Percentiles rank a stretch among this genome's conserved stretches.
phyloP scores from a whole-genome alignment of 2,329 filamentous ascomycete genomes.

The Aspergillus ruber region DNA sequence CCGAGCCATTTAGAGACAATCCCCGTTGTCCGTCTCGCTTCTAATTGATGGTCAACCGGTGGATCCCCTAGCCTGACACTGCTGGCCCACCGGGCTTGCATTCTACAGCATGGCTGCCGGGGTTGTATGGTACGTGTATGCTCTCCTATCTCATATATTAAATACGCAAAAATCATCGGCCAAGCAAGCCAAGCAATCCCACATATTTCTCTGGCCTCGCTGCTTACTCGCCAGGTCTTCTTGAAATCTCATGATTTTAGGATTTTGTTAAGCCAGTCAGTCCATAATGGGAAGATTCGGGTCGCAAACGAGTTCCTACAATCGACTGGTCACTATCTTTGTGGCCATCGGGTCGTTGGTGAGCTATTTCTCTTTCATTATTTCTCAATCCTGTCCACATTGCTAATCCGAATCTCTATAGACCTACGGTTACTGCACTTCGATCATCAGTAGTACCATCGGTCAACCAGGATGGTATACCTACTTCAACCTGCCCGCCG shows the following conservation, averaged over 20 bases:
- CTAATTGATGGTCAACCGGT: too few relatives aligned
- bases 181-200: neutral
- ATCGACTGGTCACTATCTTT: slow-evolving; percentile 33
- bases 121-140: neutral
- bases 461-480: slow-evolving; percentile 48
- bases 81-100: neutral
- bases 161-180: neutral
- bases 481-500: slow-evolving; percentile 43
- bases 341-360: slow-evolving; percentile 37
- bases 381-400: neutral
- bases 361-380: slow-evolving; percentile 6
- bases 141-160: neutral
- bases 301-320: slow-evolving; percentile 33
- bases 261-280: neutral
- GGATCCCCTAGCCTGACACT: neutral
- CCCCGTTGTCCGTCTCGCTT: neutral
- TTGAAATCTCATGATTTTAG: neutral
- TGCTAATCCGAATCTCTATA: slow-evolving; percentile 12
- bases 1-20: neutral
- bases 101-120: neutral
- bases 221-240: neutral
- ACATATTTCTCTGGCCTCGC: neutral
- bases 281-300: slow-evolving; percentile 24
- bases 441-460: slow-evolving; percentile 48
- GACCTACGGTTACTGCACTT: slow-evolving; percentile 49